Conservation (phyloP, 2,329 filamentous ascomycete genomes). For the Huntiella bhutanensis region DNA sequence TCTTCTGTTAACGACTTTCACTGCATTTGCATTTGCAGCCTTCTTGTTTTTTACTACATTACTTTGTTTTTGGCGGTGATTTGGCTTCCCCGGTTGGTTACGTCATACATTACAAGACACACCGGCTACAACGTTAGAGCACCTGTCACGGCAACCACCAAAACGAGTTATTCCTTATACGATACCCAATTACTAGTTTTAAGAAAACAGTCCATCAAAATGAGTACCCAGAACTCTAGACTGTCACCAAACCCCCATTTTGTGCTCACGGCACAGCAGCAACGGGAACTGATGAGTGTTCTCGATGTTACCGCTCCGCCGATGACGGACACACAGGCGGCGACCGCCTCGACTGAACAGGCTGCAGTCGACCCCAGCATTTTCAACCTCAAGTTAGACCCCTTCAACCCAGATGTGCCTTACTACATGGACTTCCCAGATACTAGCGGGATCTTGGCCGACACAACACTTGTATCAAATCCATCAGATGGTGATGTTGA, state of each 20-base stretch:
- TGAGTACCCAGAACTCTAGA: neutral
- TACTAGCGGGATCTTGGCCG: conserved; percentile 26
- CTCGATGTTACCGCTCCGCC: conserved; percentile 36
- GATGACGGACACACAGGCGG: conserved; percentile 24
- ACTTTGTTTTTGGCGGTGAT: too few relatives aligned
- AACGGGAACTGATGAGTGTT: conserved; percentile 56
- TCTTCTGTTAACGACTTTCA: too few relatives aligned
- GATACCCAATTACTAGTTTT: too few relatives aligned
- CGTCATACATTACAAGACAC: too few relatives aligned
- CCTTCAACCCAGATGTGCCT: conserved; percentile 49
- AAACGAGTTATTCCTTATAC: too few relatives aligned
- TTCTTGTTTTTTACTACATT: too few relatives aligned
- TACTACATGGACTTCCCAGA: conserved; percentile 50
- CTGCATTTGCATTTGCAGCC: too few relatives aligned
- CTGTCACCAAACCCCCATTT: conserved; percentile 28
- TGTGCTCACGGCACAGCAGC: conserved; percentile 56
- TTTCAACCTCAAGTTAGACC: too few relatives aligned
- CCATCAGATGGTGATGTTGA: conserved; percentile 37
- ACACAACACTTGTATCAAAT: conserved; percentile 43
- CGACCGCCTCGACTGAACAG: conserved; percentile 52
- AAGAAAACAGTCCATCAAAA: neutral
- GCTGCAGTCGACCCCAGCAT: conserved; percentile 31
- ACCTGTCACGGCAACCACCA: too few relatives aligned
- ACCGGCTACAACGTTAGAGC: too few relatives aligned
- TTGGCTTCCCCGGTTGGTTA: too few relatives aligned